Conservation (phyloP, 2,329 filamentous ascomycete genomes). For the Erysiphe pulchra region DNA sequence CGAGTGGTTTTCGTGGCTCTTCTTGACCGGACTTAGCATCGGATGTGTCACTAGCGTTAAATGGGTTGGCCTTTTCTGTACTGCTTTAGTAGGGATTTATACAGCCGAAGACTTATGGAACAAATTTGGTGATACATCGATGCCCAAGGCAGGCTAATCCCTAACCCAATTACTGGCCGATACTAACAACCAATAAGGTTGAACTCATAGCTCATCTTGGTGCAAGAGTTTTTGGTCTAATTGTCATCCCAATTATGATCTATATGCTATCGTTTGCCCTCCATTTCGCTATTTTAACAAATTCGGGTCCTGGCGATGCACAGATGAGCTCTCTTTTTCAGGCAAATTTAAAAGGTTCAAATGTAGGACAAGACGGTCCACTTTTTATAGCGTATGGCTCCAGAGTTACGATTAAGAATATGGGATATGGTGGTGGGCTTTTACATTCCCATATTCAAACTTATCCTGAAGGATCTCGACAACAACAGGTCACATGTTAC, state of each 20-base stretch:
- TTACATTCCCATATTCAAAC: conserved; percentile 93
- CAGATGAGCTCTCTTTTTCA: conserved; percentile 99
- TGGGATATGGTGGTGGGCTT: conserved; percentile 93
- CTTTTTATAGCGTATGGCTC: conserved; percentile 80
- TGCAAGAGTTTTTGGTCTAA: conserved; percentile 64
- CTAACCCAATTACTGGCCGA: not conserved
- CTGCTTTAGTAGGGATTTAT: conserved; percentile 82
- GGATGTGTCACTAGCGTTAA: conserved; percentile 97
- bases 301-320: conserved; percentile 87
- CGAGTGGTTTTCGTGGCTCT: conserved; percentile 88
- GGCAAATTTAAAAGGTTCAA: conserved; percentile 78
- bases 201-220: conserved; percentile 54
- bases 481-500: conserved; percentile 97
- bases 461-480: conserved; percentile 73
- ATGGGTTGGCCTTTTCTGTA: conserved; percentile 90
- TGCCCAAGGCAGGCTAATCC: conserved; percentile 39
- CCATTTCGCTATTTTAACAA: conserved; percentile 83
- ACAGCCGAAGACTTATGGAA: conserved; percentile 93
- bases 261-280: conserved; percentile 91
- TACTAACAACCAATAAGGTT: conserved; percentile 15
- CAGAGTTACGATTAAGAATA: conserved; percentile 85
- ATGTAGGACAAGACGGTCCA: conserved; percentile 83
- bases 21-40: conserved; percentile 82
- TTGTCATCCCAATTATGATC: conserved; percentile 66
- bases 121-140: conserved; percentile 85